Evolutionary conservation across 345 rosid genomes (phyloP).

Genomic region (Eucalyptus microcorys): DNA sequence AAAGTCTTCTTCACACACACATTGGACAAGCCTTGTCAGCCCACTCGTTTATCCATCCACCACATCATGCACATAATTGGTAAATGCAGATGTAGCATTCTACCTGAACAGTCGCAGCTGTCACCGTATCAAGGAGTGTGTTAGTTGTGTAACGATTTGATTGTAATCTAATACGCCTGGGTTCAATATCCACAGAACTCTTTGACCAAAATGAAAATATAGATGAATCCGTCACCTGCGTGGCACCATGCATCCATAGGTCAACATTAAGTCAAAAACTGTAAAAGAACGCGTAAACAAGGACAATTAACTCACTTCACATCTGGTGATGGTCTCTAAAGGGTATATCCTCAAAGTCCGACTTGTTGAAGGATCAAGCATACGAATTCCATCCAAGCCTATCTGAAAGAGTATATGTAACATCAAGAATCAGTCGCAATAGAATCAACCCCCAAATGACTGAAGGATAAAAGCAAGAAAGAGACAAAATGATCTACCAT

Average conservation of each 20-base stretch:
- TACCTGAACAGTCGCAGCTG: conserved; percentile 99
- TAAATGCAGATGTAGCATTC: background rate
- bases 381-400: conserved; percentile 93
- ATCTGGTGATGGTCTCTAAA: conserved; percentile 84
- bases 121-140: conserved; percentile 81
- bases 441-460: background rate
- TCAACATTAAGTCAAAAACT: background rate
- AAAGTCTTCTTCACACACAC: background rate
- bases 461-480: background rate
- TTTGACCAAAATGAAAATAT: conserved; percentile 96
- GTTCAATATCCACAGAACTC: conserved; percentile 85
- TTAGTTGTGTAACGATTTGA: conserved; percentile 85
- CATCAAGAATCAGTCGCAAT: background rate
- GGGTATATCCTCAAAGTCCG: conserved; percentile 92
- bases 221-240: conserved; percentile 68
- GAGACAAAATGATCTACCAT: background rate
- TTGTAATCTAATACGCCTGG: conserved; percentile 88
- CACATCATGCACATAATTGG: background rate
- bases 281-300: background rate
- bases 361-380: conserved; percentile 87
- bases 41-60: background rate
- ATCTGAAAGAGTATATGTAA: conserved; percentile 28
- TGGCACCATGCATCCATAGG: background rate
- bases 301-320: conserved; percentile 51
- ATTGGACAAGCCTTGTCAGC: background rate